Evolutionary conservation across 148 eudicot species (phyloP).

Genomic region (Cornus suecica): DNA sequence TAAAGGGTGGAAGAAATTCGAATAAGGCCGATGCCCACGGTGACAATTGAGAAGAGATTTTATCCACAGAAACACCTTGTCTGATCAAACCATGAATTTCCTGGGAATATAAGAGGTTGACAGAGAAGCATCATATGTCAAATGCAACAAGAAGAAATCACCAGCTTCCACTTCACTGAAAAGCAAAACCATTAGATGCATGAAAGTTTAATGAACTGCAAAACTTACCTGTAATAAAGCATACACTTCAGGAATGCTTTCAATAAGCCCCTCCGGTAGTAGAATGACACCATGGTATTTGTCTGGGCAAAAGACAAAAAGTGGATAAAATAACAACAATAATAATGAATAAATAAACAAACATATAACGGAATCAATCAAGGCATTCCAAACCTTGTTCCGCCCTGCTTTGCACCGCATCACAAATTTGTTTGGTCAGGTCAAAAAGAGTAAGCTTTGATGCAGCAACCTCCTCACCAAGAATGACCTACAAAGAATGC

Average conservation of each 20-base stretch:
- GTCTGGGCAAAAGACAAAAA: constrained; percentile 36
- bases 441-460: constrained; percentile 93
- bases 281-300: constrained; percentile 92
- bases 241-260: constrained; percentile 96
- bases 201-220: constrained; percentile 3
- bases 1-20: constrained; percentile 86
- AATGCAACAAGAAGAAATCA: constrained; percentile 5
- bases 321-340: constrained; percentile 13
- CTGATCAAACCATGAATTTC: constrained; percentile 83
- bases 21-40: constrained; percentile 99
- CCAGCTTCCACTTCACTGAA: neutral
- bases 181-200: neutral
- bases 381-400: constrained; percentile 54
- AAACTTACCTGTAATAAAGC: constrained; percentile 78
- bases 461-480: constrained; percentile 94
- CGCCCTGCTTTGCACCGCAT: constrained; percentile 92
- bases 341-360: neutral
- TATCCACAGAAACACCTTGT: constrained; percentile 78
- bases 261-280: constrained; percentile 98
- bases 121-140: constrained; percentile 7
- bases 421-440: constrained; percentile 90
- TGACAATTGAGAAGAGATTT: constrained; percentile 78
- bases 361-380: neutral
- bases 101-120: constrained; percentile 34
- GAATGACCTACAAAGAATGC: constrained; percentile 61